A percentile compares a stretch with the other conserved stretches of the same genome.
phyloP scores from a whole-genome alignment of 352 stramenopile genomes.

The Pythium brachiatum region DNA sequence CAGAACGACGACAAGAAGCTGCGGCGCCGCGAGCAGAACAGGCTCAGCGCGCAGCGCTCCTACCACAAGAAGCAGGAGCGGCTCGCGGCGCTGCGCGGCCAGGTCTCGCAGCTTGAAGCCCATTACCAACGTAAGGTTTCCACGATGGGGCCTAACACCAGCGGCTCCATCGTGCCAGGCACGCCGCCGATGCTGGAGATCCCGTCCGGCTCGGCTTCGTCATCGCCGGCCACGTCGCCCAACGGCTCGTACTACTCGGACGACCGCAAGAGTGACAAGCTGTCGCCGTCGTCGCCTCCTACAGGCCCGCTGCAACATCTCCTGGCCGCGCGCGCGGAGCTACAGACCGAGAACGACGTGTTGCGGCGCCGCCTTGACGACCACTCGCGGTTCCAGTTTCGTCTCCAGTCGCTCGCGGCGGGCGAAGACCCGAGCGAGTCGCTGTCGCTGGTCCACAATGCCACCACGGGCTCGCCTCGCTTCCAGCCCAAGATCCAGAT shows the following conservation, averaged over 20 bases:
- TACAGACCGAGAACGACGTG: constrained; percentile 26
- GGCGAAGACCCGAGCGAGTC: constrained; percentile 4
- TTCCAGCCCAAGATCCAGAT: constrained; percentile 23
- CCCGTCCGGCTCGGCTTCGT: not conserved
- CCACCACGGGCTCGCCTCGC: constrained; percentile 10
- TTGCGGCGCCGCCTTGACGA: constrained; percentile 22
- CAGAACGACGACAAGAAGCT: constrained; percentile 24
- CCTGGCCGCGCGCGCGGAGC: constrained; percentile 17
- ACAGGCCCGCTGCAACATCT: constrained; percentile 23
- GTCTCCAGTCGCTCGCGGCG: constrained; percentile 23
- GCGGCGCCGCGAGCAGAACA: constrained; percentile 38
- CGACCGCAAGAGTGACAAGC: not conserved
- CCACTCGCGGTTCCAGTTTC: constrained; percentile 30
- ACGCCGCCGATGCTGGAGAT: not conserved
- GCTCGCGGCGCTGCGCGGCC: constrained; percentile 26
- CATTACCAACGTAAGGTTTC: constrained; percentile 27
- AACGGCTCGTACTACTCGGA: not conserved
- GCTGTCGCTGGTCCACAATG: not conserved
- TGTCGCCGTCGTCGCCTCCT: constrained; percentile 17
- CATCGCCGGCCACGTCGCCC: constrained; percentile 1
- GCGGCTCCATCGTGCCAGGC: not conserved
- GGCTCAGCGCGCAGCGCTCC: constrained; percentile 35
- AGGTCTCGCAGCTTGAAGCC: constrained; percentile 29
- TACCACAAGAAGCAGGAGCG: constrained; percentile 40
- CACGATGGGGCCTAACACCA: constrained; percentile 2